Conservation (phyloP, 1,284 basidiomycete species). For the Sporisorium iseilematis-ciliati region DNA sequence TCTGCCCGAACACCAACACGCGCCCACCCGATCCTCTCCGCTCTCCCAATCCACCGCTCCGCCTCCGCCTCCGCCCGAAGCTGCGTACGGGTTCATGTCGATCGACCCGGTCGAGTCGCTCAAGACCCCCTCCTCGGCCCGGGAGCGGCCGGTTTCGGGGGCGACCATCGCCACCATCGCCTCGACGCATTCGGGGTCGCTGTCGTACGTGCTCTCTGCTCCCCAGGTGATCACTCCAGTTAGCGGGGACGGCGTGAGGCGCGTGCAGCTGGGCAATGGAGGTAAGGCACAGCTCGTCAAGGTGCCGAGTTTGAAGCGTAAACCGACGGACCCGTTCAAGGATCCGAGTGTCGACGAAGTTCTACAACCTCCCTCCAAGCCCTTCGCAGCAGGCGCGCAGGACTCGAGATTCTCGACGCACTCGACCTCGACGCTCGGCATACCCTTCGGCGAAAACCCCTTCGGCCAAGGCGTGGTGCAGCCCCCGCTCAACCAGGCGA, state of each 20-base stretch:
- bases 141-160: constrained; percentile 23
- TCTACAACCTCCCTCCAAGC: constrained; percentile 9
- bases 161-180: constrained; percentile 45
- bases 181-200: constrained; percentile 21
- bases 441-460: constrained; percentile 46
- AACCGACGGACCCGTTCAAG: constrained; percentile 25
- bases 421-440: constrained; percentile 41
- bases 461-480: constrained; percentile 12
- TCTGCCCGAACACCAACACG: constrained; percentile 25
- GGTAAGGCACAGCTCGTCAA: constrained; percentile 50
- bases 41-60: constrained; percentile 15
- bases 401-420: constrained; percentile 5
- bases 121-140: constrained; percentile 1
- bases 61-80: no score
- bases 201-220: constrained; percentile 46
- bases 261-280: constrained; percentile 44
- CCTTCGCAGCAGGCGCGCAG: neutral
- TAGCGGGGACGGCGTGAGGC: constrained; percentile 27
- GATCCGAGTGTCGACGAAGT: constrained; percentile 12
- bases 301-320: constrained; percentile 29
- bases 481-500: constrained; percentile 2
- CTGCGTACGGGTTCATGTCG: constrained; percentile 46
- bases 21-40: constrained; percentile 22
- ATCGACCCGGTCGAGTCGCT: constrained; percentile 46
- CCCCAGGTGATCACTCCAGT: constrained; percentile 53